Percentiles rank a stretch among this genome's conserved stretches.
Evolutionary conservation across 1,139 yeast species (phyloP).

Genomic region (Pichia sp.): DNA sequence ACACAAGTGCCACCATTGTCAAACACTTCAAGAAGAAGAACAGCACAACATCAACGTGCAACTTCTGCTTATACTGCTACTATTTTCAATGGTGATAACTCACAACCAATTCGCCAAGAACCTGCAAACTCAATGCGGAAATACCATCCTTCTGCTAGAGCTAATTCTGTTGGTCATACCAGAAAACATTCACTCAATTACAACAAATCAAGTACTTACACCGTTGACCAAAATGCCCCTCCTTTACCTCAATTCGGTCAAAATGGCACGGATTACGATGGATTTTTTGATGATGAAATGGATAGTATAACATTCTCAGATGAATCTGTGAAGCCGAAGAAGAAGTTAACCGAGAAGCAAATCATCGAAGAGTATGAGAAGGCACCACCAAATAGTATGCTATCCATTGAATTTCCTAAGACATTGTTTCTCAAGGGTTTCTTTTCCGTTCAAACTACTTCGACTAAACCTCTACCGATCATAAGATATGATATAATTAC

Average conservation of each 20-base stretch:
- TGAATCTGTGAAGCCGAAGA: conserved; percentile 24
- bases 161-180: conserved; percentile 80
- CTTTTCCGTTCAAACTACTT: conserved; percentile 92
- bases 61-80: conserved; percentile 33
- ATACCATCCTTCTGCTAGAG: conserved; percentile 82
- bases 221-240: conserved; percentile 37
- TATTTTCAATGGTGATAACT: conserved; percentile 20
- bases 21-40: conserved; percentile 26
- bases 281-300: conserved; percentile 63
- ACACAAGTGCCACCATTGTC: conserved; percentile 32
- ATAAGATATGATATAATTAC: conserved; percentile 81
- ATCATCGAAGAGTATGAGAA: conserved; percentile 62
- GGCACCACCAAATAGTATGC: conserved; percentile 82
- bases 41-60: conserved; percentile 33
- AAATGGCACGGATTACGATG: conserved; percentile 34
- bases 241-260: conserved; percentile 43
- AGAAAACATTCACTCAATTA: conserved; percentile 55
- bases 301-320: conserved; percentile 29
- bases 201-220: conserved; percentile 31
- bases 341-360: conserved; percentile 53
- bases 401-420: conserved; percentile 88
- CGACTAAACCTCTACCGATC: conserved; percentile 86
- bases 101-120: conserved; percentile 1
- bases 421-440: conserved; percentile 91
- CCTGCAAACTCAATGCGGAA: conserved; percentile 28